These are phyloP conservation scores for Orbilia quercus DNA, from an alignment of 2,329 filamentous ascomycete species.

Conservation along the genomic window DNA sequence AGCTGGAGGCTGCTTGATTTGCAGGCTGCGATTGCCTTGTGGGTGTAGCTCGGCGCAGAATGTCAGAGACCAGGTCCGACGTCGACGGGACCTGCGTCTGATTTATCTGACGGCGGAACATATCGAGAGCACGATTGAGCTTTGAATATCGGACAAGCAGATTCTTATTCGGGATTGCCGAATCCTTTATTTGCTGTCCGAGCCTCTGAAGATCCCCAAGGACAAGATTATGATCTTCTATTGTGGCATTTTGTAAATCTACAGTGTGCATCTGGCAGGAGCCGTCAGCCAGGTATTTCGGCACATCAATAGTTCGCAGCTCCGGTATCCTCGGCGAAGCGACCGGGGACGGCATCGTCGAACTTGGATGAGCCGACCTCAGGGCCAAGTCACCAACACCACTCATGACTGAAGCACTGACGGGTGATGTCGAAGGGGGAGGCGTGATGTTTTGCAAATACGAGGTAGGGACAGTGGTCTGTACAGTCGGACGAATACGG, in stretches of 20 bases:
- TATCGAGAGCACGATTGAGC: constrained; percentile 31
- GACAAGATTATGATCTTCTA: constrained; percentile 42
- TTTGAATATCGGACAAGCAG: constrained; percentile 40
- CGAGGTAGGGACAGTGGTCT: constrained; percentile 9
- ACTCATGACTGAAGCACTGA: constrained; percentile 36
- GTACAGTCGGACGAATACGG: constrained; percentile 26
- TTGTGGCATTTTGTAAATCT: constrained; percentile 24
- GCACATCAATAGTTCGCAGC: constrained; percentile 31
- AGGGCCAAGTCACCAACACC: constrained; percentile 11
- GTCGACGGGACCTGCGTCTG: constrained; percentile 24
- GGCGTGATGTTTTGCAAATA: constrained; percentile 43
- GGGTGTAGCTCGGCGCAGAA: constrained; percentile 22
- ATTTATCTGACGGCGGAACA: constrained; percentile 41
- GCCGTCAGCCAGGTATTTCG: constrained; percentile 40
- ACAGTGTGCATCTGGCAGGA: constrained; percentile 37
- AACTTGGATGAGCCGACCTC: constrained; percentile 31
- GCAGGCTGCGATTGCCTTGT: constrained; percentile 3
- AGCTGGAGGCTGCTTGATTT: background rate
- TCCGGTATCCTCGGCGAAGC: constrained; percentile 38
- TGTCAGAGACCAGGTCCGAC: constrained; percentile 37
- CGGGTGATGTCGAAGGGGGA: constrained; percentile 43
- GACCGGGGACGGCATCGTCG: constrained; percentile 36
- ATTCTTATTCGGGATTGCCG: constrained; percentile 19
- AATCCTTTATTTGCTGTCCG: constrained; percentile 45
- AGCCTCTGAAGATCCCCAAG: constrained; percentile 40